Base-by-base conservation (phyloP, 2,329 filamentous ascomycete species). In the Penicillium sumatraense region DNA sequence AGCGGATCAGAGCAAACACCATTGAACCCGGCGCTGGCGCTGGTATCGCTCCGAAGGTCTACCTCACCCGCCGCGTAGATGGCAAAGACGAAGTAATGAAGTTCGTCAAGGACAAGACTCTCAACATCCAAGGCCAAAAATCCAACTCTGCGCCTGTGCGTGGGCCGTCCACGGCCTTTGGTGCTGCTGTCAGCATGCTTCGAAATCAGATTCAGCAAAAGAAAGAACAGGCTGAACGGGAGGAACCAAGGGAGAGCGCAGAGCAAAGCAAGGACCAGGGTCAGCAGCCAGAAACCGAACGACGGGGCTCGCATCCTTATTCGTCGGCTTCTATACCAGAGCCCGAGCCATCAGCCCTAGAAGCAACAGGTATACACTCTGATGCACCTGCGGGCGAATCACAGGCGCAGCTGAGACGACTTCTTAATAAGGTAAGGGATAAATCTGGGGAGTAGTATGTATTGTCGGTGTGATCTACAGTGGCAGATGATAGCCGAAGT, bases 1-100 rank as follows among this genome's bases (percentile, higher is more conserved):
- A 89, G 55, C 83, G 88, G 14, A 93, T 97, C 65, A 73, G 78
- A 59, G 63, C 66, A 48, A 72, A 65, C n/a, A 62, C 70, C 16
- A 68, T 69, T 14, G 21, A 64, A 68, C 23, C 67, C 67, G 63
- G 20, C 33, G 33, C 47, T 18, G 35, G 47, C 47, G 47, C 47
- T 29, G 47, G 47, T 20, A 14, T 16, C n/a, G 13, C 16, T 21
- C 80, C 86, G 1, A 86, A 81, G 16, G 79, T 90, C 14, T 89
- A 88, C 63, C 68, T 83, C 21, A 83, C 76, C 1, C 73, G 81
- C 26, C 73, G 81, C 18, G 79, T 83, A 5, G 80, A 83, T 53
- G 73, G 69, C 3, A 75, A 69, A 59, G 66, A 68, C 48, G 68
- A 72, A 8, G 63, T 76, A 27, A 59, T 71, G 64, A 67, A 66